These are phyloP conservation scores for Ophiostoma quercus DNA, from an alignment of 2,329 filamentous ascomycete species.

Conservation along the genomic window DNA sequence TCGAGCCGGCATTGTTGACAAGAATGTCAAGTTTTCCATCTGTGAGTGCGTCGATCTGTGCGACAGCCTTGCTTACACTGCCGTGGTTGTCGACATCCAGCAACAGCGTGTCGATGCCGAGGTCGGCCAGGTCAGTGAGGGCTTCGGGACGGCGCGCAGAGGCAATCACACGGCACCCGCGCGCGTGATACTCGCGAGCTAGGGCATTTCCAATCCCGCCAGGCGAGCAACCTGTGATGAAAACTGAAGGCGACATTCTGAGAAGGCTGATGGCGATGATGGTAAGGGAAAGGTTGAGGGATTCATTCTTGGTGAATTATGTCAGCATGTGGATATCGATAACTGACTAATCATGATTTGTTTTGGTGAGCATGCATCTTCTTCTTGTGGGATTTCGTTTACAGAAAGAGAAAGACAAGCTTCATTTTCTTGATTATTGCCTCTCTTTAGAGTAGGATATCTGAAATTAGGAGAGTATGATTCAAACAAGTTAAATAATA, in stretches of 20 bases:
- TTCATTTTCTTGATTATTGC: too few relatives aligned
- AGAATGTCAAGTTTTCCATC: conserved; percentile 51
- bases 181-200: conserved; percentile 32
- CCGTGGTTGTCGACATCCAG: conserved; percentile 33
- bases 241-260: background rate
- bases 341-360: background rate
- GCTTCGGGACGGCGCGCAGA: conserved; percentile 38
- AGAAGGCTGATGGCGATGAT: background rate
- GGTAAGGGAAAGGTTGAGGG: background rate
- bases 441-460: too few relatives aligned
- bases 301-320: background rate
- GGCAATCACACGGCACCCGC: conserved; percentile 38
- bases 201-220: conserved; percentile 35
- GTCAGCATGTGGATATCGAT: background rate
- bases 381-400: too few relatives aligned
- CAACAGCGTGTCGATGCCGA: conserved; percentile 30
- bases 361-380: too few relatives aligned
- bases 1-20: conserved; percentile 49
- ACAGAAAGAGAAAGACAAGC: too few relatives aligned
- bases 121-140: conserved; percentile 29
- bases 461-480: too few relatives aligned
- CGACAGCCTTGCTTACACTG: conserved; percentile 33
- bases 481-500: too few relatives aligned
- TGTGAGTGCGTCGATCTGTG: conserved; percentile 33
- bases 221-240: conserved; percentile 29